Conservation (phyloP, 2,329 filamentous ascomycete species). For the Aureobasidium sp. region DNA sequence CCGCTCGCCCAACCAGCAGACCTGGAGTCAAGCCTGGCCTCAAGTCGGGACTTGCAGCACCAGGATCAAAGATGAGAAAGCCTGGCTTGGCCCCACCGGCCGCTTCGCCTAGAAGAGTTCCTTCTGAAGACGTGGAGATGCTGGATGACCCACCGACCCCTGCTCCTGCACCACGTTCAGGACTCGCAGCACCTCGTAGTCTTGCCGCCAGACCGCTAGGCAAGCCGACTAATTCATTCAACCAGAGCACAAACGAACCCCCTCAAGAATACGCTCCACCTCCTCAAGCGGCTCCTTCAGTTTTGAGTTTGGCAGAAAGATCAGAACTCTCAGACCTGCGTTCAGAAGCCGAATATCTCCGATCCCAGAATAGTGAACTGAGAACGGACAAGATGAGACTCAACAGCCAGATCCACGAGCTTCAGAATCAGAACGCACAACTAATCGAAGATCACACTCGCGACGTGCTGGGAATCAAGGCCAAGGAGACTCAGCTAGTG, state of each 20-base stretch:
- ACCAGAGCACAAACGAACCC: constrained; percentile 43
- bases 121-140: constrained; percentile 48
- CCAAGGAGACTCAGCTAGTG: constrained; percentile 91
- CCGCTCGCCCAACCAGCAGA: constrained; percentile 53
- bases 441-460: constrained; percentile 95
- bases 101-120: constrained; percentile 30
- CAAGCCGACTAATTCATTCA: constrained; percentile 60
- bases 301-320: constrained; percentile 70
- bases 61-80: constrained; percentile 36
- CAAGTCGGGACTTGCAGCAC: constrained; percentile 34
- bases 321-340: constrained; percentile 90
- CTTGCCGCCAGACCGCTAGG: constrained; percentile 79
- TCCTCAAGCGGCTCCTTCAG: constrained; percentile 45
- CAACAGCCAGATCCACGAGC: constrained; percentile 79
- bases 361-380: constrained; percentile 69
- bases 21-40: constrained; percentile 37
- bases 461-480: constrained; percentile 92
- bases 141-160: constrained; percentile 24
- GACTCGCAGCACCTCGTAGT: constrained; percentile 49
- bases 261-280: constrained; percentile 30
- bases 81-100: constrained; percentile 28
- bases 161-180: constrained; percentile 34
- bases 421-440: constrained; percentile 94
- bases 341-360: constrained; percentile 70
- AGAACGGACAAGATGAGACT: constrained; percentile 75